phyloP scores from a whole-genome alignment of 345 rosid species.

The Melaleuca alternifolia region DNA sequence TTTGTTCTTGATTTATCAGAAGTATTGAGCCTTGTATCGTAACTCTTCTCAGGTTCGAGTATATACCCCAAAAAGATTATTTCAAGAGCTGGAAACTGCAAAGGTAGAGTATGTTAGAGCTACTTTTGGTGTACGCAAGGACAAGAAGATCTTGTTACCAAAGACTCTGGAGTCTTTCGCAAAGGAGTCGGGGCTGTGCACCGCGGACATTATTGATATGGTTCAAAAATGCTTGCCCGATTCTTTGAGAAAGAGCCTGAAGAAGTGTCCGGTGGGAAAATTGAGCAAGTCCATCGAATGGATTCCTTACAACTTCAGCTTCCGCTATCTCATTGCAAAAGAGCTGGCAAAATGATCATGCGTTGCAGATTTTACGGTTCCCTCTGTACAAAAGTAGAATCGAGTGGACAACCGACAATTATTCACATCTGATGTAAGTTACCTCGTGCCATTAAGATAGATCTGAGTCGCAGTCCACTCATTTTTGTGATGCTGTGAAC shows the following conservation, averaged over 20 bases:
- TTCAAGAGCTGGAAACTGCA: slow-evolving; percentile 74
- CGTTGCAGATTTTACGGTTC: neutral
- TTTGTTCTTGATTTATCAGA: neutral
- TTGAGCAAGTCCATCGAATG: slow-evolving; percentile 67
- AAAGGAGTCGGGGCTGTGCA: slow-evolving; percentile 58
- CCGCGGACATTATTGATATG: slow-evolving; percentile 51
- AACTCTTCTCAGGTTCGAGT: slow-evolving; percentile 55
- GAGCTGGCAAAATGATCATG: slow-evolving; percentile 48
- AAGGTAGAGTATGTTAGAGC: slow-evolving; percentile 87
- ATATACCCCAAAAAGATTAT: slow-evolving; percentile 61
- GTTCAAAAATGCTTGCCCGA: slow-evolving; percentile 57
- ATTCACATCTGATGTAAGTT: neutral
- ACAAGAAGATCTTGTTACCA: slow-evolving; percentile 66
- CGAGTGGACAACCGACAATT: neutral
- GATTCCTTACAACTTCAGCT: slow-evolving; percentile 80
- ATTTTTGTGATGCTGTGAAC: neutral
- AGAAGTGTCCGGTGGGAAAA: slow-evolving; percentile 48
- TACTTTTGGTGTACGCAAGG: slow-evolving; percentile 55
- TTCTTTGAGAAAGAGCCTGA: slow-evolving; percentile 36
- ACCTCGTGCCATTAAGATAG: neutral
- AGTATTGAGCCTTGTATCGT: neutral
- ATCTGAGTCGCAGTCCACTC: neutral
- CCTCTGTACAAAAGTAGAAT: neutral
- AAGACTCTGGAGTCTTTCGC: slow-evolving; percentile 69
- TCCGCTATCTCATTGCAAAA: slow-evolving; percentile 79